Conservation (phyloP, 257 asterid genomes). For the Coffea eugenioides region DNA sequence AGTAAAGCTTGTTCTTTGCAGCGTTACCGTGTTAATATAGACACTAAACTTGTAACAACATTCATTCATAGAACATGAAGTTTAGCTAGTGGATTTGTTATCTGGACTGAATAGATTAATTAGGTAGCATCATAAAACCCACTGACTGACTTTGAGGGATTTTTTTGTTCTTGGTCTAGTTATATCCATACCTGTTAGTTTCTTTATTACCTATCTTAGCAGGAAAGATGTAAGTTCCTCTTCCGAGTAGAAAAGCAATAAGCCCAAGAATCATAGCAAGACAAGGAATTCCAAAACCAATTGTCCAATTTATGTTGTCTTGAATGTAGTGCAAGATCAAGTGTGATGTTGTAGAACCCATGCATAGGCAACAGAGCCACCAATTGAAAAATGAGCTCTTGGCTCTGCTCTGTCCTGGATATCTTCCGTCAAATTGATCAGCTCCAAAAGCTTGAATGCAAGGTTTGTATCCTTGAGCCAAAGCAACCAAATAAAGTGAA, state of each 20-base stretch:
- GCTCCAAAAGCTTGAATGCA: conserved; percentile 51
- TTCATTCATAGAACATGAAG: too few relatives aligned
- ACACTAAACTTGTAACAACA: too few relatives aligned
- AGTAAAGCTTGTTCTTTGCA: background rate
- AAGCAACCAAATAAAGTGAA: conserved; percentile 33
- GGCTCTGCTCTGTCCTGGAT: conserved; percentile 31
- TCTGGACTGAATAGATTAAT: too few relatives aligned
- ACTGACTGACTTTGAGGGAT: too few relatives aligned
- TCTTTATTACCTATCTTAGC: conserved; percentile 3
- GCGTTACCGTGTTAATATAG: background rate
- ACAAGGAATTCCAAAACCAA: conserved; percentile 41
- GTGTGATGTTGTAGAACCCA: conserved; percentile 18
- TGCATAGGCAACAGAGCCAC: conserved; percentile 36
- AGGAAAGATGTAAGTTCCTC: conserved; percentile 25
- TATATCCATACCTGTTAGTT: background rate
- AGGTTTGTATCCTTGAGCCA: conserved; percentile 38
- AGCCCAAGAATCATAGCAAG: conserved; percentile 32
- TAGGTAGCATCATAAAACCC: too few relatives aligned
- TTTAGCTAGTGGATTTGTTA: too few relatives aligned
- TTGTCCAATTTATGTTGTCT: conserved; percentile 36
- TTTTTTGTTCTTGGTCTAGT: too few relatives aligned
- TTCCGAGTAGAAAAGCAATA: conserved; percentile 29
- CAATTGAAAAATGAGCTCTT: conserved; percentile 50
- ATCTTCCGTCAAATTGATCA: conserved; percentile 40
- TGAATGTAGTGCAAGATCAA: conserved; percentile 31